phyloP scores from a whole-genome alignment of 179 eudicot species.

The Nepenthes alata region DNA sequence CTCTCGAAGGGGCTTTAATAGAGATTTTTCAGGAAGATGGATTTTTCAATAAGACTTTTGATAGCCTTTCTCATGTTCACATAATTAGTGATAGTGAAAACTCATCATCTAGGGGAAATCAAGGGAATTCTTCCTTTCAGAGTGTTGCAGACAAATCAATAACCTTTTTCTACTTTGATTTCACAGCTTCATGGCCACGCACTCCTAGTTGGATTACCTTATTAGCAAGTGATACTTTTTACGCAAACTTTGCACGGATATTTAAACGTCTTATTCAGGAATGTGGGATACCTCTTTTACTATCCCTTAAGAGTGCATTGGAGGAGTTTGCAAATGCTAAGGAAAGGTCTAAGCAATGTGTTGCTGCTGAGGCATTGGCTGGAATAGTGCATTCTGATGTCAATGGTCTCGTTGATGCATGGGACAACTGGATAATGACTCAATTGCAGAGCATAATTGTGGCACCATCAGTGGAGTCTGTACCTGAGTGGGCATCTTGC shows the following conservation, averaged over 20 bases:
- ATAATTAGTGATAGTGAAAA: constrained; percentile 62
- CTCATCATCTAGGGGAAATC: constrained; percentile 57
- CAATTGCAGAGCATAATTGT: constrained; percentile 67
- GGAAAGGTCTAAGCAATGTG: constrained; percentile 97
- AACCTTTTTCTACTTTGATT: constrained; percentile 92
- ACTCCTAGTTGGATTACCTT: constrained; percentile 97
- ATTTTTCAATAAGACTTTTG: constrained; percentile 74
- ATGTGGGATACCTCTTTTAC: constrained; percentile 77
- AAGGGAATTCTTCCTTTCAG: constrained; percentile 76
- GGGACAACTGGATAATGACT: constrained; percentile 85
- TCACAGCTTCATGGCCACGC: constrained; percentile 97
- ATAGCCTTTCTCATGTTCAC: constrained; percentile 92
- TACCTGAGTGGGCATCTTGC: constrained; percentile 97
- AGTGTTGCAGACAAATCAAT: constrained; percentile 96
- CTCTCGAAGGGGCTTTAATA: constrained; percentile 68
- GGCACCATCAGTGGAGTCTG: constrained; percentile 94
- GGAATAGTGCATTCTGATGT: constrained; percentile 95
- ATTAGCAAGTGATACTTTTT: constrained; percentile 87
- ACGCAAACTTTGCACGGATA: constrained; percentile 86
- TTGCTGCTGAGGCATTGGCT: constrained; percentile 97
- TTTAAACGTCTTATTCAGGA: constrained; percentile 92
- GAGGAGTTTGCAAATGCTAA: constrained; percentile 74
- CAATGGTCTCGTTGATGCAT: constrained; percentile 62
- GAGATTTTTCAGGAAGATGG: constrained; percentile 84
- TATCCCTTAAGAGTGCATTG: constrained; percentile 49